Base-by-base conservation (phyloP, 176 grass and related monocot species). In the Oryza brachyantha region DNA sequence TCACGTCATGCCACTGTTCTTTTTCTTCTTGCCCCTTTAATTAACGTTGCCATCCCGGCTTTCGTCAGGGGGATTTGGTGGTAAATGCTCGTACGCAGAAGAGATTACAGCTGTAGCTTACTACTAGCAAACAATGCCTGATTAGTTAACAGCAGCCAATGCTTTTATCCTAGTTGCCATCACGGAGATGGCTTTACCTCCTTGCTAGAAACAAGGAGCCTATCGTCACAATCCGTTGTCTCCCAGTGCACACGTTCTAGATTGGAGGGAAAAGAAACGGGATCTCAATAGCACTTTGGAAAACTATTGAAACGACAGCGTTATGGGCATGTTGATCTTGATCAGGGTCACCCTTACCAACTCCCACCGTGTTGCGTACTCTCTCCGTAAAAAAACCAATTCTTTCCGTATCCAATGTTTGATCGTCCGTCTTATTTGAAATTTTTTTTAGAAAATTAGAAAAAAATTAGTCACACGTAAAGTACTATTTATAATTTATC, bases 41-140 rank as follows among this genome's bases (percentile, higher is more conserved):
- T n/a, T n/a, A n/a, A n/a, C 16, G 13, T 68, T 80, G 28, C 52
- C 50, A 26, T 85, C 46, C 0, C 62, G 28, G 22, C 76, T 85
- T 42, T 68, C 28, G 31, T 79, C 58, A 79, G 14, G 61, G 8
- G 4, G 28, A 11, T 22, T 45, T 58, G 75, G 21, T 27, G n/a
- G n/a, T n/a, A n/a, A 16, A 42, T 3, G 26, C 13, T 58, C 29
- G 58, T 39, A 19, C 31, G 14, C 28, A 10, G 3, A 57, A n/a
- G n/a, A n/a, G n/a, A 19, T 6, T 1, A 79, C 76, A 80, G 21
- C 60, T 73, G 43, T 57, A 79, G 42, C 48, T 21, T 22, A 13
- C 3, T 32, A 64, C 46, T 6, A 5, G 46, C n/a, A n/a, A 79
- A 28, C 35, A 60, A 80, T 26, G 68, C 9, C 42, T 34, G 13